A percentile compares a stretch with the other conserved stretches of the same genome.
Evolutionary conservation across 2,329 filamentous ascomycete species (phyloP).

Genomic region (Leptographium radiaticola): DNA sequence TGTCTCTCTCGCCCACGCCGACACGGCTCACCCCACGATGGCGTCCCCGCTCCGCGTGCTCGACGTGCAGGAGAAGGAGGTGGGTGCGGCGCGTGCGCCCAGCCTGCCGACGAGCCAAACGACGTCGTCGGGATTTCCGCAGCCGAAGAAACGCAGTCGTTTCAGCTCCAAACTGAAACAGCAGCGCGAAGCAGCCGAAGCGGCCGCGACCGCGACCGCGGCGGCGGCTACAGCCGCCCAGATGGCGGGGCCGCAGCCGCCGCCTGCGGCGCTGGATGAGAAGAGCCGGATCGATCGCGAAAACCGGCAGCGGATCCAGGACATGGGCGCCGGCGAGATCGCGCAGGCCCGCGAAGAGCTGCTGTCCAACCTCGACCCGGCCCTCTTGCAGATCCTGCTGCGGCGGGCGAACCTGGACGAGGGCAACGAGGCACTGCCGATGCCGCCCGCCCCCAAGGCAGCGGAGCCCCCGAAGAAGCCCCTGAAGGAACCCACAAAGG

Average conservation of each 20-base stretch:
- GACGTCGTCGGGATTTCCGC: constrained; percentile 65
- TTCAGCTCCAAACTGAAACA: constrained; percentile 66
- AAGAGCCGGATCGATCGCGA: constrained; percentile 66
- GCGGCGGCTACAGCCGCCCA: background rate
- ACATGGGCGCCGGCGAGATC: constrained; percentile 75
- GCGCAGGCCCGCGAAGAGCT: constrained; percentile 68
- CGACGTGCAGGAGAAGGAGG: constrained; percentile 68
- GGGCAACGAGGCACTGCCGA: constrained; percentile 7
- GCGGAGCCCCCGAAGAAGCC: background rate
- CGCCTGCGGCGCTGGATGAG: constrained; percentile 33
- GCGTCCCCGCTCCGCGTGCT: constrained; percentile 40
- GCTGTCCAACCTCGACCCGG: constrained; percentile 62
- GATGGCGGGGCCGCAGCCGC: constrained; percentile 1
- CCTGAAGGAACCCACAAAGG: too few relatives aligned
- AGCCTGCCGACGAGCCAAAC: constrained; percentile 45
- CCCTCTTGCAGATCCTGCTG: constrained; percentile 64
- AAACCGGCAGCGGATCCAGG: constrained; percentile 58
- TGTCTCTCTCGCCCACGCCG: background rate
- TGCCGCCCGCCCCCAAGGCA: background rate
- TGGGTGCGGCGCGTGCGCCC: constrained; percentile 46
- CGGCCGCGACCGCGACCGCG: constrained; percentile 1
- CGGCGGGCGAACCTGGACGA: constrained; percentile 66
- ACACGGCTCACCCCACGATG: background rate
- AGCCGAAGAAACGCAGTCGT: constrained; percentile 63
- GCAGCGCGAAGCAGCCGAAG: constrained; percentile 30